Evolutionary conservation across 768 basidiomycete species (phyloP).

Genomic region (Collybia mongolica): DNA sequence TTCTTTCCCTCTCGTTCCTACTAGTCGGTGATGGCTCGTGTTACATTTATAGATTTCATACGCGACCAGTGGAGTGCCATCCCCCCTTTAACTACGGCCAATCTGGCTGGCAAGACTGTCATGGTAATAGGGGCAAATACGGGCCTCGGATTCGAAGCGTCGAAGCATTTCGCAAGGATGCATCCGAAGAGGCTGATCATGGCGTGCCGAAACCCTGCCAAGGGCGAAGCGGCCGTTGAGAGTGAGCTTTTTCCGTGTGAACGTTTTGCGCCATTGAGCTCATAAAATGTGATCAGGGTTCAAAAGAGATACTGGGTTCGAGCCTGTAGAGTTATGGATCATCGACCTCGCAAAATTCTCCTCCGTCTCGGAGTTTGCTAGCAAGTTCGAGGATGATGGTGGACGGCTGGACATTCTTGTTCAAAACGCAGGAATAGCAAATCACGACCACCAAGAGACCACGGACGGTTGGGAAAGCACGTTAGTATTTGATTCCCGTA

Average conservation of each 20-base stretch:
- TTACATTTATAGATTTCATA: slow-evolving; percentile 11
- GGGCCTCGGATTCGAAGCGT: slow-evolving; percentile 47
- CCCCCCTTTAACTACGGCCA: slow-evolving; percentile 28
- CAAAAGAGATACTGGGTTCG: slow-evolving; percentile 29
- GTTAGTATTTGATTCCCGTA: slow-evolving; percentile 21
- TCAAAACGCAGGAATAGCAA: slow-evolving; percentile 37
- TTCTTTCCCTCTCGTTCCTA: no score
- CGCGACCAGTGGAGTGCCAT: slow-evolving; percentile 19
- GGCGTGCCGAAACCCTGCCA: slow-evolving; percentile 34
- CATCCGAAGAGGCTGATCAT: slow-evolving; percentile 36
- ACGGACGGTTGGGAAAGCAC: slow-evolving; percentile 45
- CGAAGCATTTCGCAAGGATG: slow-evolving; percentile 44
- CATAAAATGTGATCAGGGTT: slow-evolving; percentile 3
- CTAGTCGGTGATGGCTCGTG: no score
- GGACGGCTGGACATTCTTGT: slow-evolving; percentile 42
- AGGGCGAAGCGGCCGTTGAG: slow-evolving; percentile 31
- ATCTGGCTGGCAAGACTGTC: slow-evolving; percentile 44
- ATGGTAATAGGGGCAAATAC: slow-evolving; percentile 50
- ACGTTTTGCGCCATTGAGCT: no score
- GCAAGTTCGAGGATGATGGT: slow-evolving; percentile 28
- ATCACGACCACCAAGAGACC: slow-evolving; percentile 19
- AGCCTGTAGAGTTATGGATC: slow-evolving; percentile 33
- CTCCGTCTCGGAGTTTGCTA: slow-evolving; percentile 38
- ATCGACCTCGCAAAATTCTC: slow-evolving; percentile 40
- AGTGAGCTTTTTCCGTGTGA: slow-evolving; percentile 21